Evolutionary conservation across 2,329 filamentous ascomycete species (phyloP).

Genomic region (Diaporthe citriasiana): DNA sequence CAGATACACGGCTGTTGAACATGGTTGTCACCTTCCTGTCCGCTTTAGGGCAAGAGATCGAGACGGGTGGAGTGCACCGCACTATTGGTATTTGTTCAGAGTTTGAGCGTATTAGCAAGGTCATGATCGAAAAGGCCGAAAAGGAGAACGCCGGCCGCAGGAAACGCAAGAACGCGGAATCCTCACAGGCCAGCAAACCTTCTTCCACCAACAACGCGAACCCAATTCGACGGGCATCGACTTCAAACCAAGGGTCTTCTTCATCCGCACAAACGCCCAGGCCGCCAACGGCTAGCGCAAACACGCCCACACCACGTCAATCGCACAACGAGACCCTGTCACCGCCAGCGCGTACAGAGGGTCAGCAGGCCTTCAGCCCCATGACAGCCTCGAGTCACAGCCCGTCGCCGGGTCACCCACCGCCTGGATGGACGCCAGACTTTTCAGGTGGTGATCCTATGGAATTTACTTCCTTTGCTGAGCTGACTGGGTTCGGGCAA

Average conservation of each 20-base stretch:
- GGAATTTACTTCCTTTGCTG: conserved; percentile 56
- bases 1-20: conserved; percentile 92
- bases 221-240: conserved; percentile 13
- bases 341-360: conserved; percentile 46
- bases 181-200: conserved; percentile 35
- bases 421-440: conserved; percentile 64
- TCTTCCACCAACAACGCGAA: conserved; percentile 31
- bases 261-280: conserved; percentile 51
- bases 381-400: conserved; percentile 57
- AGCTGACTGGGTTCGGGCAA: conserved; percentile 60
- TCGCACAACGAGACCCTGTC: conserved; percentile 49
- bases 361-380: conserved; percentile 52
- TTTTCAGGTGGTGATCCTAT: conserved; percentile 53
- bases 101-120: conserved; percentile 92
- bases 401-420: conserved; percentile 60
- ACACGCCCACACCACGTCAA: conserved; percentile 50
- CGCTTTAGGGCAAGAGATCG: conserved; percentile 89
- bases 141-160: conserved; percentile 83
- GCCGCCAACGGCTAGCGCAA: conserved; percentile 46
- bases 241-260: conserved; percentile 46
- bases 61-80: conserved; percentile 90
- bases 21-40: conserved; percentile 93
- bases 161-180: conserved; percentile 80
- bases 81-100: conserved; percentile 97
- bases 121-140: conserved; percentile 92